Base-by-base conservation (phyloP, 2,329 filamentous ascomycete genomes). In the Clonostachys rhizophaga region DNA sequence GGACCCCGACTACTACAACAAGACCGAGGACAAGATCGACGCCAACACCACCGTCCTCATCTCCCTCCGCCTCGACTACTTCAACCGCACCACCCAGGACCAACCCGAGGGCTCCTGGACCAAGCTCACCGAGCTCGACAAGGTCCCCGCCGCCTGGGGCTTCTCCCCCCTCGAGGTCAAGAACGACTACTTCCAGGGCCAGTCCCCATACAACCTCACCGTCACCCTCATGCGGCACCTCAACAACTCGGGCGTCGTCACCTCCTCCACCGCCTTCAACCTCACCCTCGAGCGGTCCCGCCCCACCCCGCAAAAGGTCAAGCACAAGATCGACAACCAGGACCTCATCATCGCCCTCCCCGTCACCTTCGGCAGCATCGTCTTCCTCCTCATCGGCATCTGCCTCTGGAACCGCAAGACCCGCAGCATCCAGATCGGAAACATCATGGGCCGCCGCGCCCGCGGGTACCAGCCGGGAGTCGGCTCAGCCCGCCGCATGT, bases 291-390 rank as follows among this genome's bases (percentile, higher is more conserved):
- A 51, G 46, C 52, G 46, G 45, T 50, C 61, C 9, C 57, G 73
- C 49, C 60, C 78, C 40, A 60, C 62, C 6, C 30, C 24, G n/a
- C 66, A 60, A 34, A 56, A 61, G 16, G 58, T 65, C 8, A 59
- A 60, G 2, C 62, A 59, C 47, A 51, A 56, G 45, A 61, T 64
- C 52, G 52, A 60, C 50, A 57, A 70, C 43, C 53, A 65, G 10
- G 74, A 70, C 30, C 64, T 83, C 41, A 68, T 70, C 57, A 77
- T 83, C 53, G 78, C 71, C 13, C 66, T 83, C 6, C 78, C 79
- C 16, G 62, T 67, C 46, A 64, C 76, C 17, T 60, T 78, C n/a
- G 72, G 70, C 44, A 66, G 72, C 55, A 62, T 78, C 46, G 43
- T 66, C 40, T 50, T 80, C 43, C 65, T 76, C 52, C 49, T 80